phyloP scores from a whole-genome alignment of 768 basidiomycete species.

The Tricholoma saponaceum region DNA sequence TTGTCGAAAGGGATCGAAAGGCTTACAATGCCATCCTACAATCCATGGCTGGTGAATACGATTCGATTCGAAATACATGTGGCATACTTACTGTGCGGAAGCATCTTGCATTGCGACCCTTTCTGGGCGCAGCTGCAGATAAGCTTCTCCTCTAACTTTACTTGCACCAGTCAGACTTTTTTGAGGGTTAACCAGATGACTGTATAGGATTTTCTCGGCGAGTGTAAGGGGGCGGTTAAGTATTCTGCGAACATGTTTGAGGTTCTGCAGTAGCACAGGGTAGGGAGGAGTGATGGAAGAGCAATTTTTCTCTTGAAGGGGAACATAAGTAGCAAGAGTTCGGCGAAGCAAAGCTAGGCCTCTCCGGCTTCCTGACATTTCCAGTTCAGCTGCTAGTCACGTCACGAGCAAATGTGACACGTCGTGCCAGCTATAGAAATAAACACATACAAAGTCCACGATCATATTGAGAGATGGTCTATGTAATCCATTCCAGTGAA shows the following conservation, averaged over 20 bases:
- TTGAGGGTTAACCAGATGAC: constrained; percentile 81
- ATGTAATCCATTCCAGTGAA: no score
- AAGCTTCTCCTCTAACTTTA: constrained; percentile 78
- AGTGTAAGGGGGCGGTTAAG: constrained; percentile 83
- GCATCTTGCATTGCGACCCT: constrained; percentile 98
- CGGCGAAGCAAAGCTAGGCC: constrained; percentile 22
- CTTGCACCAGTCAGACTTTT: constrained; percentile 61
- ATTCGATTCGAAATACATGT: not conserved
- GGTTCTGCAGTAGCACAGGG: constrained; percentile 59
- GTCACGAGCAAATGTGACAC: not conserved
- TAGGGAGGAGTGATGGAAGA: constrained; percentile 85
- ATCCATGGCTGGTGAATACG: constrained; percentile 8
- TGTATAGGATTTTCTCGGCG: constrained; percentile 97
- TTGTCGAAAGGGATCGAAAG: constrained; percentile 4
- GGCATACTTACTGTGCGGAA: constrained; percentile 70
- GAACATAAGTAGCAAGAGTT: constrained; percentile 34
- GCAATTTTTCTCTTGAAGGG: constrained; percentile 38
- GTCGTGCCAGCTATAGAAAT: not conserved
- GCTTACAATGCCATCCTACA: constrained; percentile 78
- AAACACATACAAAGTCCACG: not conserved
- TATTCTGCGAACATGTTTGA: constrained; percentile 62
- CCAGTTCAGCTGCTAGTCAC: not conserved
- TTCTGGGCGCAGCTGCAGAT: constrained; percentile 88
- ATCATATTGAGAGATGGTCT: no score
- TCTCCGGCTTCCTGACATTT: constrained; percentile 15